A percentile compares a stretch with the other conserved stretches of the same genome.
These are phyloP conservation scores for Olyra latifolia DNA, from an alignment of 176 grass and related monocot species.

Conservation along the genomic window DNA sequence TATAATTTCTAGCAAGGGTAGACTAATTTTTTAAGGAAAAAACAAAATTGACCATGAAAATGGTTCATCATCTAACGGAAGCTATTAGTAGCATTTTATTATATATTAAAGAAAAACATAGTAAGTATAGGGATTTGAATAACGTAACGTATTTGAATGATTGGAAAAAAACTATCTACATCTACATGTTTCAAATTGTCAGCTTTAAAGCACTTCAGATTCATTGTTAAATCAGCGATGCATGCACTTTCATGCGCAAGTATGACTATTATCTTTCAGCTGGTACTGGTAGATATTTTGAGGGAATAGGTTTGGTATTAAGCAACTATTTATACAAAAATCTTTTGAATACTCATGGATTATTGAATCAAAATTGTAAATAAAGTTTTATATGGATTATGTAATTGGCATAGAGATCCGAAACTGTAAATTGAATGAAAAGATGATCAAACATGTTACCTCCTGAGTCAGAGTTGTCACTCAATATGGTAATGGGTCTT, in stretches of 20 bases:
- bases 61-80: too few relatives aligned
- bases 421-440: neutral
- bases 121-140: too few relatives aligned
- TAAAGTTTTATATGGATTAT: constrained; percentile 1
- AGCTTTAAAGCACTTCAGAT: neutral
- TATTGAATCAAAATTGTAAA: constrained; percentile 24
- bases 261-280: neutral
- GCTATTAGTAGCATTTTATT: too few relatives aligned
- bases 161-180: too few relatives aligned
- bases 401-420: constrained; percentile 8
- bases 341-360: neutral
- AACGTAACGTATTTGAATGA: too few relatives aligned
- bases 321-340: constrained; percentile 14
- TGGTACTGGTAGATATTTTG: neutral
- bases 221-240: neutral
- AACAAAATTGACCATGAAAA: too few relatives aligned
- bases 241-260: constrained; percentile 23
- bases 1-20: too few relatives aligned
- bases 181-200: constrained; percentile 3
- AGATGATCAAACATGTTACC: constrained; percentile 42
- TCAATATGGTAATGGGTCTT: constrained; percentile 83
- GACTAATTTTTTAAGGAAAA: too few relatives aligned
- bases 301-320: neutral
- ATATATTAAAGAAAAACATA: too few relatives aligned
- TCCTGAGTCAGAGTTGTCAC: constrained; percentile 62